Conservation (phyloP, 2,329 filamentous ascomycete genomes). For the Mariannaea elegans region DNA sequence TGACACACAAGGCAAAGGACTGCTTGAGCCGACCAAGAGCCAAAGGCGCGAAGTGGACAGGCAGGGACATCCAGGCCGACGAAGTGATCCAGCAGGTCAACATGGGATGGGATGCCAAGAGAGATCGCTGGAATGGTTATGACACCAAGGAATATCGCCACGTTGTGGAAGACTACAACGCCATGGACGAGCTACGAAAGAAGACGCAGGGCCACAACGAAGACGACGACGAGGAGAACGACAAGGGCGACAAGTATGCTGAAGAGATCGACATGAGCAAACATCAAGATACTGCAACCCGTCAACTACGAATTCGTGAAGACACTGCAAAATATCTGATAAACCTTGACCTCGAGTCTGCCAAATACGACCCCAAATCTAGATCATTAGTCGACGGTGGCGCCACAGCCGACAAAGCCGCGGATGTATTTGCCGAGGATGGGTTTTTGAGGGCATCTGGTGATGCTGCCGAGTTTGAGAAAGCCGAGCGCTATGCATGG, state of each 20-base stretch:
- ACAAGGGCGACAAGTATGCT: constrained; percentile 80
- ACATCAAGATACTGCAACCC: constrained; percentile 88
- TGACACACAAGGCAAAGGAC: constrained; percentile 96
- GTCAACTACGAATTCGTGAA: constrained; percentile 90
- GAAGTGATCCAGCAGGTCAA: constrained; percentile 86
- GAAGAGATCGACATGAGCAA: constrained; percentile 97
- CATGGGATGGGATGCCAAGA: constrained; percentile 95
- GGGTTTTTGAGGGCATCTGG: constrained; percentile 90
- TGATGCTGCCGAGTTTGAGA: constrained; percentile 92
- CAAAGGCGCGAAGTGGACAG: constrained; percentile 90
- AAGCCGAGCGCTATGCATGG: constrained; percentile 91
- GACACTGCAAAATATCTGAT: constrained; percentile 97
- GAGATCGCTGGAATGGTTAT: constrained; percentile 98
- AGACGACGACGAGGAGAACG: constrained; percentile 61
- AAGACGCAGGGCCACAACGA: constrained; percentile 59
- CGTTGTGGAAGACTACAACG: constrained; percentile 90
- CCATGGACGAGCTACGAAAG: constrained; percentile 79
- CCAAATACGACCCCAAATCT: constrained; percentile 97
- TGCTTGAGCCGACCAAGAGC: constrained; percentile 90
- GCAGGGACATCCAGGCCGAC: constrained; percentile 92
- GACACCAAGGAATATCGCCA: constrained; percentile 85
- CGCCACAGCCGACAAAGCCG: constrained; percentile 80
- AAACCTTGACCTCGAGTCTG: constrained; percentile 94
- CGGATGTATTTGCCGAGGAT: constrained; percentile 88
- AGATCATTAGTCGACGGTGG: constrained; percentile 88